A percentile compares a stretch with the other conserved stretches of the same genome.
phyloP scores from a whole-genome alignment of 306 rosid genomes.

The Corylus americana region DNA sequence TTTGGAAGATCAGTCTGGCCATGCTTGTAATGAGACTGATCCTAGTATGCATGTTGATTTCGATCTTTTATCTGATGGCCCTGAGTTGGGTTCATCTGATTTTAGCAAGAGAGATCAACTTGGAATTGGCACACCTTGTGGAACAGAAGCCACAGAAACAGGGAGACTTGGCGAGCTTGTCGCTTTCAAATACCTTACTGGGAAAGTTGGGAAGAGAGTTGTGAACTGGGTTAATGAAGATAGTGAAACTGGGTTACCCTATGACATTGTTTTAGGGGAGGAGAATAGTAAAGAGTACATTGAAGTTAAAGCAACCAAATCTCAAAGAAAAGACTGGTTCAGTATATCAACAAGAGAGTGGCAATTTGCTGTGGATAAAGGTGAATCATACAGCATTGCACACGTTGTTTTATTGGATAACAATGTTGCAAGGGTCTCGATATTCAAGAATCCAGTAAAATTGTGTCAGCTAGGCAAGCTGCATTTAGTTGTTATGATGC shows the following conservation, averaged over 20 bases:
- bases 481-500: conserved; percentile 65
- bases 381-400: conserved; percentile 74
- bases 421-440: conserved; percentile 49
- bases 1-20: conserved; percentile 37
- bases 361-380: conserved; percentile 74
- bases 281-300: conserved; percentile 51
- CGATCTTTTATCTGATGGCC: conserved; percentile 22
- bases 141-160: conserved; percentile 47
- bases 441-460: conserved; percentile 68
- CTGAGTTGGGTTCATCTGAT: conserved; percentile 18
- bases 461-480: conserved; percentile 63
- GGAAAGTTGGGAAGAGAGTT: conserved; percentile 41
- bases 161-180: conserved; percentile 76
- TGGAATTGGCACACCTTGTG: conserved; percentile 47
- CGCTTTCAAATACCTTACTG: conserved; percentile 60
- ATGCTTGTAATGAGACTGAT: conserved; percentile 31
- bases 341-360: conserved; percentile 68
- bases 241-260: conserved; percentile 72
- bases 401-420: conserved; percentile 53
- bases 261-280: conserved; percentile 55
- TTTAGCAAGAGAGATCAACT: conserved; percentile 49
- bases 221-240: conserved; percentile 80
- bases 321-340: conserved; percentile 81
- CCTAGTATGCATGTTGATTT: conserved; percentile 27
- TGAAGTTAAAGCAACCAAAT: conserved; percentile 85